Percentiles rank a stretch among this genome's conserved stretches.
Evolutionary conservation across 805 yeast genomes (phyloP).

Genomic region (Saccharomycopsis amapae): DNA sequence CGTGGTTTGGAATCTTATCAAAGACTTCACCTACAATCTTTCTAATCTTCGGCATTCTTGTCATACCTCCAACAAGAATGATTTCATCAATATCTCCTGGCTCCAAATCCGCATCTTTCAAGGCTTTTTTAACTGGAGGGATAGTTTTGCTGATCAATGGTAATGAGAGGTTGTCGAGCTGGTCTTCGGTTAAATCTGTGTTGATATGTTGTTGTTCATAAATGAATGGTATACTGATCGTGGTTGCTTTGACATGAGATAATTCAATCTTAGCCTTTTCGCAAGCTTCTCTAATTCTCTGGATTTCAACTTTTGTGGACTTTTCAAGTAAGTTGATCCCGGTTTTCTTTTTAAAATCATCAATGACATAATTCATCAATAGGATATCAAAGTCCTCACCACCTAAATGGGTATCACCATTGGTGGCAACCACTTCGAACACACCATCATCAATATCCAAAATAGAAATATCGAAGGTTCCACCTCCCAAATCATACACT

Average conservation of each 20-base stretch:
- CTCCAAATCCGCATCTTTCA: slow-evolving; percentile 64
- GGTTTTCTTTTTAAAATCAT: slow-evolving; percentile 46
- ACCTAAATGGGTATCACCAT: slow-evolving; percentile 80
- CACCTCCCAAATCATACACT: slow-evolving; percentile 75
- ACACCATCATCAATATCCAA: slow-evolving; percentile 75
- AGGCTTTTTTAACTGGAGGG: slow-evolving; percentile 66
- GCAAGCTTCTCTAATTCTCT: slow-evolving; percentile 72
- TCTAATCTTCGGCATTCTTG: slow-evolving; percentile 79
- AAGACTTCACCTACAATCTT: slow-evolving; percentile 53
- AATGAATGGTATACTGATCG: slow-evolving; percentile 64
- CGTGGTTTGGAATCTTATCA: slow-evolving; percentile 58
- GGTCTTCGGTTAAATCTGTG: slow-evolving; percentile 52
- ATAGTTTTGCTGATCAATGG: slow-evolving; percentile 61
- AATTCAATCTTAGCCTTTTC: slow-evolving; percentile 72
- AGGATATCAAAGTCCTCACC: slow-evolving; percentile 81
- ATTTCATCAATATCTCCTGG: slow-evolving; percentile 66
- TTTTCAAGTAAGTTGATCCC: slow-evolving; percentile 48
- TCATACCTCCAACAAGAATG: slow-evolving; percentile 82
- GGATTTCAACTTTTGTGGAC: slow-evolving; percentile 44
- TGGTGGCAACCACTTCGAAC: slow-evolving; percentile 75
- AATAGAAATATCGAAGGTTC: slow-evolving; percentile 76
- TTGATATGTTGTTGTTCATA: slow-evolving; percentile 55
- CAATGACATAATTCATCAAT: slow-evolving; percentile 49
- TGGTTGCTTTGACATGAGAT: slow-evolving; percentile 55
- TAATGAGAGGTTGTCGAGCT: slow-evolving; percentile 59